A percentile compares a stretch with the other conserved stretches of the same genome.
Conservation (phyloP, 2,329 filamentous ascomycete species). For the Aspergillus piperis region DNA sequence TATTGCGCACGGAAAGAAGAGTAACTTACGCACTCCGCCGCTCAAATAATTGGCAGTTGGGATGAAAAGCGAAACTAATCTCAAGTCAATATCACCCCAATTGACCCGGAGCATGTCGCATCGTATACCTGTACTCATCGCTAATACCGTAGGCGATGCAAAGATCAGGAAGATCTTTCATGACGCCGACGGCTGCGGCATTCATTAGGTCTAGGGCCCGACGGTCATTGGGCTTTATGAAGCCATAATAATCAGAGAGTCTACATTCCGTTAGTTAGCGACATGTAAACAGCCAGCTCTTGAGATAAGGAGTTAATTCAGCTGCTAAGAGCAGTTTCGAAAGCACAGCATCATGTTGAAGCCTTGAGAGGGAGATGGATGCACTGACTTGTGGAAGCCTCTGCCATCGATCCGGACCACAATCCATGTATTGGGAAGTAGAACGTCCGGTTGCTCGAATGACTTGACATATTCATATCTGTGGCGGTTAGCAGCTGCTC, state of each 20-base stretch:
- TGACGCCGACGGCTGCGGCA: slow-evolving; percentile 78
- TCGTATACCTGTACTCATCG: slow-evolving; percentile 72
- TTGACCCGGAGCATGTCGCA: background rate
- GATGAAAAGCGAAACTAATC: slow-evolving; percentile 81
- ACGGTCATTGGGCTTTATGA: slow-evolving; percentile 89
- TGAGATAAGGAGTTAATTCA: background rate
- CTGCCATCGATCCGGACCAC: slow-evolving; percentile 91
- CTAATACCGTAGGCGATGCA: slow-evolving; percentile 89
- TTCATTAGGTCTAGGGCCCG: slow-evolving; percentile 94
- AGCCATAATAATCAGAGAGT: slow-evolving; percentile 78
- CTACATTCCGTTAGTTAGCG: slow-evolving; percentile 45
- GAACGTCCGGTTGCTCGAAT: slow-evolving; percentile 78
- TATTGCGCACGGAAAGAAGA: background rate
- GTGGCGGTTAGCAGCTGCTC: slow-evolving; percentile 35
- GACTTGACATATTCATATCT: slow-evolving; percentile 92
- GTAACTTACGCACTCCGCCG: slow-evolving; percentile 69
- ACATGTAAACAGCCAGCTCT: background rate
- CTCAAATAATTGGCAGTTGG: slow-evolving; percentile 79
- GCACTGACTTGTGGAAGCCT: slow-evolving; percentile 83
- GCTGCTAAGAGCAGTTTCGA: background rate
- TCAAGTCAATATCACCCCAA: background rate
- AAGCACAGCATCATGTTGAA: background rate
- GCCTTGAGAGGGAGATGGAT: background rate
- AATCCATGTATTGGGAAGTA: slow-evolving; percentile 93
- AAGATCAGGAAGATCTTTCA: slow-evolving; percentile 81